Evolutionary conservation across 148 eudicot species (phyloP), one percentile per base, ranked within the genome.

Genomic region (Rhododendron ovatum): DNA sequence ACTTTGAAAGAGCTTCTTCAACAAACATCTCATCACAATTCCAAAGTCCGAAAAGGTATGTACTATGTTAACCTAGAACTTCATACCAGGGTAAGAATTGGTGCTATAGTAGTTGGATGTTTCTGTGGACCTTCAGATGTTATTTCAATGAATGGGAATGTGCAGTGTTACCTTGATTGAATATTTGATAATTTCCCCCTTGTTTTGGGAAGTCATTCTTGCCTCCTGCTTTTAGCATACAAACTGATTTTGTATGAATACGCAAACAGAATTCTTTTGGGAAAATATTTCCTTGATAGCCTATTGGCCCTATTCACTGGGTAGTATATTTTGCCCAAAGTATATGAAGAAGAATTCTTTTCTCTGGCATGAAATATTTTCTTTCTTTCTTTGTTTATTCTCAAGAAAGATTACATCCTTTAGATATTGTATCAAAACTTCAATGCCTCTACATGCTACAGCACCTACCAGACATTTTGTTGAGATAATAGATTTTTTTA

Each of bases 1-100:
- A 95, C 99, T 39, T 88, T 96, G 85, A 96, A 94, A 90, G 98
- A 96, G 93, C 92, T 96, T 87, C 94, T 96, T 83, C 99, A 96
- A 82, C 99, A 96, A 82, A 90, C 99, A 82, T 94, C 98, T 84
- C 99, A 96, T 90, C 93, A 96, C 90, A 96, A 95, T 90, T 85
- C 90, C 17, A 96, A 95, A 94, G 95, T 94, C 78, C 99, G 99
- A 61, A 92, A 92, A 95, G 99, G 99, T 96, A 85, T 28, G 65
- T 85, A 41, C 4, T 61, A 7, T 81, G 3, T 41, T 17, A 14
- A 57, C 13, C 45, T 57, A 20, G n/a, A 63, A 75, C 74, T 83
- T 41, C 35, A 20, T 74, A 75, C 30, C 17, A 20, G 37, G 53
- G 26, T 86, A 39, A 73, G 12, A 28, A 11, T 59, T 69, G 78